Base-by-base conservation (phyloP, 176 grass and related monocot species). In the Bothriochloa decipiens region DNA sequence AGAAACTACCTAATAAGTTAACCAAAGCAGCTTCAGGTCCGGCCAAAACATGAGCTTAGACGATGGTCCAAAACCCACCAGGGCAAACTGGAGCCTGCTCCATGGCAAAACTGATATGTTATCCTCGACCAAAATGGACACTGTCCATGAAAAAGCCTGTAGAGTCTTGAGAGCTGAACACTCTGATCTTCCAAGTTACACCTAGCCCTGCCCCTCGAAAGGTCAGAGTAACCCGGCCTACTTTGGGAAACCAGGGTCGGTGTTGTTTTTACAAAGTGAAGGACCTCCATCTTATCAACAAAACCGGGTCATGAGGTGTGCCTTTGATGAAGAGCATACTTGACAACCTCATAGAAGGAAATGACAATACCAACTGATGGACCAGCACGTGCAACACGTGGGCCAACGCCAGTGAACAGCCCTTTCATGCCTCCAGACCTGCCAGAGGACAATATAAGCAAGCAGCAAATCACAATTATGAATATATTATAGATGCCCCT, bases 331-430 rank as follows among this genome's bases (percentile, higher is more conserved):
- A 98, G 79, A 88, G 82, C 87, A 80, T 90, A 87, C 71, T 98
- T 98, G 33, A 98, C 87, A 2, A 98, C 93, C 86, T 98, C 96
- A 1, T 98, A 98, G 62, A 95, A 98, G 40, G 96, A 95, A 68
- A 98, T 62, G 11, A 98, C 93, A 52, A 98, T 98, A 22, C 96
- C 96, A 64, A 98, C 96, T 29, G 96, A 98, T 81, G 96, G 96
- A 4, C 96, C 96, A 39, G 96, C 93, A 74, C 96, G 96, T 15
- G 85, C 96, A 29, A 98, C 93, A 43, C 96, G 91, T 8, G 96
- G 96, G 9, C 93, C 91, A 15, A 93, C 86, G 65, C 96, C 96
- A 8, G 91, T 92, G 74, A 98, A 95, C 53, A 98, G 82, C 62
- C 93, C 89, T 85, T 92, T 93, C 78, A 88, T 8, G 11, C 96